These are phyloP conservation scores for Lasiodiplodia gonubiensis DNA, from an alignment of 2,329 filamentous ascomycete genomes.

Conservation along the genomic window DNA sequence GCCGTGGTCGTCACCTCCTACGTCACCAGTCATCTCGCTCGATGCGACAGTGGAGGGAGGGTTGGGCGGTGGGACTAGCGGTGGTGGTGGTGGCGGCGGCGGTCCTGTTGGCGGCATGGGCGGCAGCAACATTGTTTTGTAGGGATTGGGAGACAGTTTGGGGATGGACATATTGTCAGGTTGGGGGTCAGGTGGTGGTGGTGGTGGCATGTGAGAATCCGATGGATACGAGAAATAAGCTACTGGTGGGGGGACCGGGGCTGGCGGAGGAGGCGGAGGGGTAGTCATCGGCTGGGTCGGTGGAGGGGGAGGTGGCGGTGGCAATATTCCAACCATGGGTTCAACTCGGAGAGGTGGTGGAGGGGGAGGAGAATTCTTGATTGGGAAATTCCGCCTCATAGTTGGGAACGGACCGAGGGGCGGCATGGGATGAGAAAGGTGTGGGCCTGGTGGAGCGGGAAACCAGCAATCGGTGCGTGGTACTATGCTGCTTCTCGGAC, in stretches of 20 bases:
- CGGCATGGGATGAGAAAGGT: not conserved
- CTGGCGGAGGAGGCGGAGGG: not conserved
- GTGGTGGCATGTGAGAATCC: not conserved
- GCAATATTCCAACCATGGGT: not conserved
- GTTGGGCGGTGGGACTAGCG: not conserved
- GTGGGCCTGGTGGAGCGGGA: not conserved
- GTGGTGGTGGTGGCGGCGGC: not conserved
- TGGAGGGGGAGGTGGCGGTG: not conserved
- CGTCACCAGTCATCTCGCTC: not conserved
- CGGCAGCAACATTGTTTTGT: not conserved
- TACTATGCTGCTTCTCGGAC: not conserved
- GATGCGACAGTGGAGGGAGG: not conserved
- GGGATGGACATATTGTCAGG: not conserved
- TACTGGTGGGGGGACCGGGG: not conserved
- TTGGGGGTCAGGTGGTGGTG: not conserved
- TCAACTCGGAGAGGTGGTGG: not conserved
- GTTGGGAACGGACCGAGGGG: constrained; percentile 2
- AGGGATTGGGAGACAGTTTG: not conserved
- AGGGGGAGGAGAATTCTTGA: not conserved
- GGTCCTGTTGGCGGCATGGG: not conserved
- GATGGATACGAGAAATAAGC: not conserved
- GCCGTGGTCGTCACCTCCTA: not conserved
- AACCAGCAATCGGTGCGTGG: not conserved
- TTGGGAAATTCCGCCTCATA: not conserved
- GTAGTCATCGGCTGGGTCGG: not conserved